Base-by-base conservation (phyloP, 2,329 filamentous ascomycete species). In the Alternaria triticimaculans region DNA sequence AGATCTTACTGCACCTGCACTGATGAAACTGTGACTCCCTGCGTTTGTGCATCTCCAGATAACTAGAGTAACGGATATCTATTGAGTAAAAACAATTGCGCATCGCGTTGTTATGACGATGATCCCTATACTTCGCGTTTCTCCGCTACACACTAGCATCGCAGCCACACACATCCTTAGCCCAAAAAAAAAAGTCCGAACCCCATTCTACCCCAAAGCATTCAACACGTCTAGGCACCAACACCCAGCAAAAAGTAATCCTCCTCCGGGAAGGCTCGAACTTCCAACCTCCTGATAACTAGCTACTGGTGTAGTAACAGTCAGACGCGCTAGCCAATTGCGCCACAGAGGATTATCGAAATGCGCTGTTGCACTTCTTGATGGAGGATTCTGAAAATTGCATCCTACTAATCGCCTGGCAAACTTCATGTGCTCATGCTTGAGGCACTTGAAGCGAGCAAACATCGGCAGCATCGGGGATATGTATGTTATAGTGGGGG, bases 291-390 rank as follows among this genome's bases (percentile, higher is more conserved):
- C 72, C 69, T 70, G 73, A 76, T 74, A 41, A 37, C 33, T 60
- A 64, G 62, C 65, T 54, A 67, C 60, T 54, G 9, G 33, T 57
- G 62, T 87, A 87, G 63, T 87, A 87, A 87, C 85, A 87, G 85
- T 87, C 85, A 84, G 82, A 87, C 85, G 85, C 85, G 85, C 85
- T 87, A 87, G 84, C 85, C 85, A 86, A 81, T 81, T 81, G 80
- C 80, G 79, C 78, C 79, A 81, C 76, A 77, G 78, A 79, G 78
- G 78, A 80, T 74, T 65, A 46, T 44, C 21, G 41, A 44, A 18
- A 55, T 58, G 65, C 65, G 65, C 62, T 57, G 68, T 62, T 66
- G 64, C 65, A 67, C 71, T 71, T 63, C 20, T 51, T 28, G 60
- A 58, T 57, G 51, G 2, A 6, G 11, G 33, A 30, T 23, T 46